These are phyloP conservation scores for Strobilomyces dryophilus DNA, from an alignment of 768 basidiomycete species.

Conservation along the genomic window DNA sequence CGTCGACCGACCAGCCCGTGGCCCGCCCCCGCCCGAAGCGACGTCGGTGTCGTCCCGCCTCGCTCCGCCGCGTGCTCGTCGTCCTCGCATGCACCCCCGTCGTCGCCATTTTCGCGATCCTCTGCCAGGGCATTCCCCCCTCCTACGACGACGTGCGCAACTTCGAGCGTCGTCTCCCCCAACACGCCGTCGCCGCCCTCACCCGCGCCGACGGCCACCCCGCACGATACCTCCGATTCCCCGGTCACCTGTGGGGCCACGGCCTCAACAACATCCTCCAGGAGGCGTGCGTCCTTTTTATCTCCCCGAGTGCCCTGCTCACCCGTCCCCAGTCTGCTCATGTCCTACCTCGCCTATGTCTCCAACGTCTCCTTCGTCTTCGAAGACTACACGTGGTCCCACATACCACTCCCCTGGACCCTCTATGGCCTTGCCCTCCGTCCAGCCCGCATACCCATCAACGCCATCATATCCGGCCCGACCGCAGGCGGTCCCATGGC, in stretches of 20 bases:
- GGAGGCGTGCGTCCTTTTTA: slow-evolving; percentile 44
- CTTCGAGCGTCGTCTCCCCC: slow-evolving; percentile 36
- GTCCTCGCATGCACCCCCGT: slow-evolving; percentile 18
- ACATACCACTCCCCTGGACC: slow-evolving; percentile 48
- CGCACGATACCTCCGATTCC: slow-evolving; percentile 43
- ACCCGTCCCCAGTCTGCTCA: slow-evolving; percentile 36
- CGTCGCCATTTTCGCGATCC: slow-evolving; percentile 27
- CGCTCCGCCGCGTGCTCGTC: slow-evolving; percentile 28
- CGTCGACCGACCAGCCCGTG: slow-evolving; percentile 2
- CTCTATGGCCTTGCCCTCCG: slow-evolving; percentile 52
- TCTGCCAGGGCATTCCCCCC: slow-evolving; percentile 38
- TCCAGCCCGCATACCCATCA: slow-evolving; percentile 49
- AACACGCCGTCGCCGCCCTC: slow-evolving; percentile 30
- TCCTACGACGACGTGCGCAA: slow-evolving; percentile 33
- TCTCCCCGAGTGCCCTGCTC: neutral
- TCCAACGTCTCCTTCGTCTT: slow-evolving; percentile 57
- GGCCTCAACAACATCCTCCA: slow-evolving; percentile 62
- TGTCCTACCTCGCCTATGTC: slow-evolving; percentile 49
- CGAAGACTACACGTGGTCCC: slow-evolving; percentile 61
- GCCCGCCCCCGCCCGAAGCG: neutral
- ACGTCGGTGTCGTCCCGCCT: slow-evolving; percentile 14
- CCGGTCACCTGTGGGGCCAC: slow-evolving; percentile 55
- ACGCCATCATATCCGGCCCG: slow-evolving; percentile 56
- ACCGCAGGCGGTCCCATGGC: slow-evolving; percentile 45
- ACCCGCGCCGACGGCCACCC: slow-evolving; percentile 5